Evolutionary conservation across 371 early-diverging fungal species (phyloP).

Genomic region (Mortierella sp.): DNA sequence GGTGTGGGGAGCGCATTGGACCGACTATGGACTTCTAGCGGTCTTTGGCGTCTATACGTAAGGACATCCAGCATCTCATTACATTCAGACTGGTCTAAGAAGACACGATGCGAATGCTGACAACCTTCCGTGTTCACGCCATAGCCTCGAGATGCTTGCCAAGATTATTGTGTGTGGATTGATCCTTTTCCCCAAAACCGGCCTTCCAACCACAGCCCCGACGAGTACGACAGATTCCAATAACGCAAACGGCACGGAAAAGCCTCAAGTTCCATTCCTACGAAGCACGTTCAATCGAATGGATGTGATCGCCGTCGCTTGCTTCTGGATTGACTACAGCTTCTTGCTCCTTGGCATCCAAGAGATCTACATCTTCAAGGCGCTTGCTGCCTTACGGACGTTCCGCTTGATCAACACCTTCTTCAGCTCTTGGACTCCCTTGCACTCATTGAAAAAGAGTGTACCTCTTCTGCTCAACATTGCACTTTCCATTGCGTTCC

Average conservation of each 20-base stretch:
- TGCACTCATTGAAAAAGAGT: slow-evolving; percentile 72
- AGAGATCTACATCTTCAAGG: slow-evolving; percentile 65
- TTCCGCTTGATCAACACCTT: slow-evolving; percentile 70
- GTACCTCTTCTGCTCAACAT: slow-evolving; percentile 71
- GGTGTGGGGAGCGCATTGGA: slow-evolving; percentile 64
- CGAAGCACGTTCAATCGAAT: slow-evolving; percentile 77
- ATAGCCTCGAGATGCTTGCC: slow-evolving; percentile 55
- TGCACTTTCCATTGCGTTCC: slow-evolving; percentile 68
- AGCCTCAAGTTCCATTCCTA: slow-evolving; percentile 57
- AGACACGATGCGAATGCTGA: neutral
- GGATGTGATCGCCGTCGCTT: slow-evolving; percentile 67
- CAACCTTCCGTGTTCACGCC: neutral
- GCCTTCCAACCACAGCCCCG: no score
- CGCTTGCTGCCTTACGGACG: slow-evolving; percentile 64
- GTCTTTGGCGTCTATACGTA: slow-evolving; percentile 72
- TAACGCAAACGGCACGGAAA: no score
- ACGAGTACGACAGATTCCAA: no score
- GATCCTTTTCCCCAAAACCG: slow-evolving; percentile 24
- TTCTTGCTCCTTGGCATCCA: slow-evolving; percentile 56
- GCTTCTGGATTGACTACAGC: slow-evolving; percentile 69
- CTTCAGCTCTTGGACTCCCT: slow-evolving; percentile 67
- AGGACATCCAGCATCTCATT: slow-evolving; percentile 7
- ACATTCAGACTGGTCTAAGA: no score
- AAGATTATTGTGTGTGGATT: slow-evolving; percentile 67
- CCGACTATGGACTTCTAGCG: slow-evolving; percentile 63